Evolutionary conservation across 2,329 filamentous ascomycete species (phyloP).

Genomic region (Ophiostoma himal-ulmi): DNA sequence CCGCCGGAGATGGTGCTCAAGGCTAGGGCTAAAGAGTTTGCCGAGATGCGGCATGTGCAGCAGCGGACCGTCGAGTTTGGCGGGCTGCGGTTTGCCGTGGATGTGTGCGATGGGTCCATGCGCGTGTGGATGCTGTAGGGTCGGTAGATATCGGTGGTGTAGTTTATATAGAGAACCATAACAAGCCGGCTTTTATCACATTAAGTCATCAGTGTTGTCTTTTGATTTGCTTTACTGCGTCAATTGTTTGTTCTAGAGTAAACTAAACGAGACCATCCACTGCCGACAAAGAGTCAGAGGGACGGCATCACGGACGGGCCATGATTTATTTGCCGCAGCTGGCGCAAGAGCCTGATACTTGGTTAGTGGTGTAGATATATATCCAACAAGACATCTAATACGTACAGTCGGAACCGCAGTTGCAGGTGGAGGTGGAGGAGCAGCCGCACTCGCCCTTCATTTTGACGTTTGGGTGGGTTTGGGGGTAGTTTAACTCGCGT

Average conservation of each 20-base stretch:
- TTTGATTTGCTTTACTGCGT: background rate
- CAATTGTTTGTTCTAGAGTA: background rate
- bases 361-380: background rate
- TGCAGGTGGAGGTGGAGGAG: slow-evolving; percentile 35
- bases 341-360: slow-evolving; percentile 33
- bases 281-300: background rate
- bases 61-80: slow-evolving; percentile 1
- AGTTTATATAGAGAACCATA: background rate
- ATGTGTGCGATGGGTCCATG: slow-evolving; percentile 22
- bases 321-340: slow-evolving; percentile 35
- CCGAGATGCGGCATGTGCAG: slow-evolving; percentile 14
- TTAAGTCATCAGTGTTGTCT: no score
- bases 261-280: background rate
- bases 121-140: slow-evolving; percentile 20
- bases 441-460: slow-evolving; percentile 39
- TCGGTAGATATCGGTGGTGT: background rate
- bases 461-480: slow-evolving; percentile 27
- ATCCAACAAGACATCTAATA: background rate
- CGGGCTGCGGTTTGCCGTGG: slow-evolving; percentile 23
- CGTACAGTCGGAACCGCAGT: slow-evolving; percentile 28
- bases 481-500: slow-evolving; percentile 24
- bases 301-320: background rate
- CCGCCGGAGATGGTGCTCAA: background rate
- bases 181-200: background rate
- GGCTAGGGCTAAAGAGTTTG: slow-evolving; percentile 8